phyloP scores from a whole-genome alignment of 495 filamentous ascomycete species.

The Trichoderma gamsii region DNA sequence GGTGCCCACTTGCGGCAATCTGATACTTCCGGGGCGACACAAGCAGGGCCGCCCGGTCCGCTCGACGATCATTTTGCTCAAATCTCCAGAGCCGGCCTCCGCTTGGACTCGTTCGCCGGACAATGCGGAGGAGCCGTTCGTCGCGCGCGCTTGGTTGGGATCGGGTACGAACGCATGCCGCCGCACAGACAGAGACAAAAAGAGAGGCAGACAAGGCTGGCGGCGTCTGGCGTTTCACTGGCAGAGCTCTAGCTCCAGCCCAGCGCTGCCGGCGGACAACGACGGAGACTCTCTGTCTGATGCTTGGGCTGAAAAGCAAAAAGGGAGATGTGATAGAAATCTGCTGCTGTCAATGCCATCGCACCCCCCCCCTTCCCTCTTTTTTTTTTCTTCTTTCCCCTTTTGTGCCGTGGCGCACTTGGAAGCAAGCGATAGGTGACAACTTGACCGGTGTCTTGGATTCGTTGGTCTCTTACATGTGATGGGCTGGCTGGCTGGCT shows the following conservation, averaged over 20 bases:
- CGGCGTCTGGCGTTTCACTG: not conserved
- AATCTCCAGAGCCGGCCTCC: not conserved
- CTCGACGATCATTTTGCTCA: not conserved
- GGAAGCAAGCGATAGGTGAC: too few species aligned
- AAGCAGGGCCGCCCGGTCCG: constrained; percentile 11
- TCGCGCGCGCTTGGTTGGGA: too few species aligned
- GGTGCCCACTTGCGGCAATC: constrained; percentile 7
- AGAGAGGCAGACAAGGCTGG: not conserved
- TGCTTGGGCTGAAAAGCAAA: too few species aligned
- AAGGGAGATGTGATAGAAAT: too few species aligned
- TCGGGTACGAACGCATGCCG: not conserved
- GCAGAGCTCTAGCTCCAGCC: not conserved
- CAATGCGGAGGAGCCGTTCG: too few species aligned
- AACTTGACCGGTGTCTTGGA: too few species aligned
- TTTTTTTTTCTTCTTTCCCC: too few species aligned
- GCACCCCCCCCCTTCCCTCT: too few species aligned
- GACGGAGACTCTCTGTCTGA: not conserved
- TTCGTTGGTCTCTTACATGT: too few species aligned
- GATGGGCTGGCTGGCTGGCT: too few species aligned
- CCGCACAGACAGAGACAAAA: not conserved
- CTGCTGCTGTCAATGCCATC: too few species aligned
- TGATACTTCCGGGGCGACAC: not conserved
- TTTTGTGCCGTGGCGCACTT: too few species aligned
- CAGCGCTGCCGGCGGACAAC: not conserved
- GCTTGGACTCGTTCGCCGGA: not conserved